Base-by-base conservation (phyloP, 2,329 filamentous ascomycete genomes). In the Botrytis medusae region DNA sequence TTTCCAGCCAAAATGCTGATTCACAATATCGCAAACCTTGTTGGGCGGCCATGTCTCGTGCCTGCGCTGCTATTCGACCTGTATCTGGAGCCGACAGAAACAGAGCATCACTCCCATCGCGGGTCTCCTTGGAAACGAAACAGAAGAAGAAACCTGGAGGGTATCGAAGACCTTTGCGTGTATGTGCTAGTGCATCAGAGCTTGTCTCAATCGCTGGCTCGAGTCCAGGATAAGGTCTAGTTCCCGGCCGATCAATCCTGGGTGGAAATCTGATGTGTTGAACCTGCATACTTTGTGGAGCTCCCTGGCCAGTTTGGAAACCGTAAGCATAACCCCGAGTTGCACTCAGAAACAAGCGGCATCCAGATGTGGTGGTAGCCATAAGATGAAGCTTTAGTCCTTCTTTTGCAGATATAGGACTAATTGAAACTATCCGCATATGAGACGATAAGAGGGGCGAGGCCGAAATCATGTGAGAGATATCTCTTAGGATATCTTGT, bases 191-290 rank as follows among this genome's bases (percentile, higher is more conserved):
- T 75, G 84, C 83, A 69, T 83, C 83, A 70, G 86, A 89, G 76
- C 86, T 84, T 1, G 76, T 77, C 48, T 81, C 78, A 10, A 78
- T 78, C 20, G 77, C 71, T 42, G 76, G 73, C 63, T 79, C 78
- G 10, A 72, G 73, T n/a, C 73, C 71, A 71, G 74, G 63, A 48
- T 75, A 77, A 76, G 72, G 74, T 76, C 77, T 64, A 71, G 75
- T 75, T 75, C 75, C 75, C 82, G 72, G 78, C 37, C 74, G 77
- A 65, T 73, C 80, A 63, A 74, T 77, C 57, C 85, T 82, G 0
- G 96, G 96, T 1, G 97, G 96, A 74, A 97, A 97, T 80, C 96
- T 97, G 82, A 99, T 93, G 80, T 97, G 96, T 78, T 97, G 92
- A n/a, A 98, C 90, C 82, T 98, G 95, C 94, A 99, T 98, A 83